Base-by-base conservation (phyloP, 371 early-diverging fungal species). In the Mycotypha africana region DNA sequence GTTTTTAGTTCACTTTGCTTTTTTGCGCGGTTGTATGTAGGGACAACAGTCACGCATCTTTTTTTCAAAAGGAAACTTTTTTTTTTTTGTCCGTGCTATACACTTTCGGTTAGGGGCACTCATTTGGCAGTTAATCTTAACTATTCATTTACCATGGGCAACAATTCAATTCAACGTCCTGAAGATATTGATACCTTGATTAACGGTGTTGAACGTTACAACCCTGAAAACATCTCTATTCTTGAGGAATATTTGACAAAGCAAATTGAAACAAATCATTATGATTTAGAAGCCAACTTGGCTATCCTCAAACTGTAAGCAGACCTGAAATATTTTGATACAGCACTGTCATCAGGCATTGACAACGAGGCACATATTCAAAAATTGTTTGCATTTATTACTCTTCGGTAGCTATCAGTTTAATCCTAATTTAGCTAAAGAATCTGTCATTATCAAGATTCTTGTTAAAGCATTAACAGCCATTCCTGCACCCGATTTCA, bases 281-380 rank as follows among this genome's bases (percentile, higher is more conserved):
- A 88, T 60, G 93, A 94, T 71, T 67, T 87, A 54, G 81, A 84
- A 77, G 93, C 95, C 21, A 91, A 91, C 70, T 77, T 93, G 43
- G 93, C 93, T 35, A 77, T 93, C 39, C 76, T 95, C 44, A 92
- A 95, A 68, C 75, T 95, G 77, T 93, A 76, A 65, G 70, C 26
- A 43, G n/a, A 40, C 22, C 7, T 28, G 10, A n/a, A n/a, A 19
- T 20, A 28, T 28, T 8, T 28, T 28, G 30, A 28, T 28, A 12
- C 8, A 12, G 30, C 6, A 12, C 6, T 8, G 30, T 12, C 6
- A 28, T 28, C 30, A 12, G 2, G 2, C 3, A n/a, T n/a, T n/a
- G n/a, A n/a, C n/a, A n/a, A 15, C 15, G 19, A 25, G n/a, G n/a
- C n/a, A n/a, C n/a, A n/a, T n/a, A n/a, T n/a, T n/a, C n/a, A n/a